Conservation (phyloP, 2,329 filamentous ascomycete species). For the Cytospora paraplurivora region DNA sequence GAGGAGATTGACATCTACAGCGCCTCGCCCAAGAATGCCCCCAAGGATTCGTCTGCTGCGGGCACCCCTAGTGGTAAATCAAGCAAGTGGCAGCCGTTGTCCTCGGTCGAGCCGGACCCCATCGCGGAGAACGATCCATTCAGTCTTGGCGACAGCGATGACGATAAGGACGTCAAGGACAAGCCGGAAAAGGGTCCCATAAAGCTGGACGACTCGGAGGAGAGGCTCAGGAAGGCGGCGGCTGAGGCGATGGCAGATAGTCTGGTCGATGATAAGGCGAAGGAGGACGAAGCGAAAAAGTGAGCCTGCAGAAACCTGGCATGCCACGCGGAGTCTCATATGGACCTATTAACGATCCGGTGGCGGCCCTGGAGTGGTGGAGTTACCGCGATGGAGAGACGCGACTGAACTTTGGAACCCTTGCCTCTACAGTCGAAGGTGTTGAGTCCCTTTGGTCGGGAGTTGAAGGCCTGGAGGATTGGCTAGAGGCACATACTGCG, state of each 20-base stretch:
- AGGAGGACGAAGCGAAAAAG: slow-evolving; percentile 37
- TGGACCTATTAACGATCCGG: too few relatives aligned
- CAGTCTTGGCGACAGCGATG: slow-evolving; percentile 92
- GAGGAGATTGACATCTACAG: slow-evolving; percentile 82
- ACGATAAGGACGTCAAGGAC: slow-evolving; percentile 78
- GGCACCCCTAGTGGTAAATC: slow-evolving; percentile 56
- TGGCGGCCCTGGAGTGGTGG: background rate
- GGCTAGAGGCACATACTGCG: background rate
- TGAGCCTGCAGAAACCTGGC: slow-evolving; percentile 33
- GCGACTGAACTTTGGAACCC: background rate
- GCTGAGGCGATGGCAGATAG: slow-evolving; percentile 62
- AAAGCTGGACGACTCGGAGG: slow-evolving; percentile 52
- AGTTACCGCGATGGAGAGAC: background rate
- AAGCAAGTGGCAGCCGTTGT: slow-evolving; percentile 97
- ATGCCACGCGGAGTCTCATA: too few relatives aligned
- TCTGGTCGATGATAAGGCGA: slow-evolving; percentile 47
- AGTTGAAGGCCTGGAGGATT: background rate
- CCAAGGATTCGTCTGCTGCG: slow-evolving; percentile 48
- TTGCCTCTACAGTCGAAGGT: background rate
- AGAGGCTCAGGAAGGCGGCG: slow-evolving; percentile 66
- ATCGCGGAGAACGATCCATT: slow-evolving; percentile 93
- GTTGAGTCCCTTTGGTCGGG: background rate
- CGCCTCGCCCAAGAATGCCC: slow-evolving; percentile 57
- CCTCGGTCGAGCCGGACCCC: slow-evolving; percentile 79
- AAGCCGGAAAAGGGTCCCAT: slow-evolving; percentile 53